A percentile compares a stretch with the other conserved stretches of the same genome.
phyloP scores from a whole-genome alignment of 2,329 filamentous ascomycete species.

The Westerdykella ornata region DNA sequence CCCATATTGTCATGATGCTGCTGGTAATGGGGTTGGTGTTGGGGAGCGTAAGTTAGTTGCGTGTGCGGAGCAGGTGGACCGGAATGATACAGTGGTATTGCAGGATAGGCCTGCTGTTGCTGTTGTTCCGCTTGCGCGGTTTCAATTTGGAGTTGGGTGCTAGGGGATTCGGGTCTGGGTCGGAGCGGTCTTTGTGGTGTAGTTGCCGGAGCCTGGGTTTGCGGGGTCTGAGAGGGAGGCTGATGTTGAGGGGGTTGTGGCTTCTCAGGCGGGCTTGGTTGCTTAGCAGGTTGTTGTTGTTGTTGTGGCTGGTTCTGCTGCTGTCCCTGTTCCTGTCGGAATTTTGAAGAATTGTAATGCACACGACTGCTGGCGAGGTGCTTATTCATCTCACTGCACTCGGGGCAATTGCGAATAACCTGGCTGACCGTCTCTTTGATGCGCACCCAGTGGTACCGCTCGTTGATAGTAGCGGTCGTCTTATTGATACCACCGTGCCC shows the following conservation, averaged over 20 bases:
- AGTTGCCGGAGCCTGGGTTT: not conserved
- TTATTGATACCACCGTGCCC: conserved; percentile 96
- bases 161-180: conserved; percentile 20
- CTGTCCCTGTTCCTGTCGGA: conserved; percentile 5
- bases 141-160: conserved; percentile 24
- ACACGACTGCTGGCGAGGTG: conserved; percentile 16
- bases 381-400: conserved; percentile 67
- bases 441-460: conserved; percentile 93
- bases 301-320: not conserved
- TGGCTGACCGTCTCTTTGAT: conserved; percentile 97
- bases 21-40: conserved; percentile 31
- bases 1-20: conserved; percentile 21
- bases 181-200: not conserved
- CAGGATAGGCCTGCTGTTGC: not conserved
- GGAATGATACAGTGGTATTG: not conserved
- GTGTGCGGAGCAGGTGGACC: not conserved
- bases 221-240: not conserved
- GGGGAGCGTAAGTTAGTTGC: conserved; percentile 1
- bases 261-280: no score
- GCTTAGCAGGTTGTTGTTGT: not conserved
- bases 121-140: conserved; percentile 14
- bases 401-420: conserved; percentile 83
- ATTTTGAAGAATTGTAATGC: conserved; percentile 4
- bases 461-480: conserved; percentile 87
- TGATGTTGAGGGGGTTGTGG: not conserved